These are phyloP conservation scores for Eucalyptus coolabah DNA, from an alignment of 345 rosid genomes.

Conservation along the genomic window DNA sequence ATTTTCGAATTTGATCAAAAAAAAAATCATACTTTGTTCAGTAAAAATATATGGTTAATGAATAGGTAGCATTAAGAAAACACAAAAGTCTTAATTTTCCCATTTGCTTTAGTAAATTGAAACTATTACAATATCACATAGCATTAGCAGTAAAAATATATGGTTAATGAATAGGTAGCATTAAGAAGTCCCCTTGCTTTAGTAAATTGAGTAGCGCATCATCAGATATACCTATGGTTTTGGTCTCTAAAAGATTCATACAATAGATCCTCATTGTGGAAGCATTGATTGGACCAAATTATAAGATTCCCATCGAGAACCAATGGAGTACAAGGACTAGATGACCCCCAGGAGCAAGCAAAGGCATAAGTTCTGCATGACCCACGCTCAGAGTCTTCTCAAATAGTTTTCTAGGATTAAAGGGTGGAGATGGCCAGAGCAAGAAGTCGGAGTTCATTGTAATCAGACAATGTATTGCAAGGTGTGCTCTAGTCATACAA, in stretches of 20 bases:
- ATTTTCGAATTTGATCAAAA: too few species aligned
- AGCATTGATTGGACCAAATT: neutral
- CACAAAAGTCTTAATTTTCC: neutral
- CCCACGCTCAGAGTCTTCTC: neutral
- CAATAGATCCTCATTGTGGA: neutral
- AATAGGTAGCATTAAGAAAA: too few species aligned
- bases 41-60: too few species aligned
- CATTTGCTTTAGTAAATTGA: too few species aligned
- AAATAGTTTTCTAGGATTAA: neutral
- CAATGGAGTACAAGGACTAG: neutral
- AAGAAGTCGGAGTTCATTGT: neutral
- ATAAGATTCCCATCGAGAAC: neutral
- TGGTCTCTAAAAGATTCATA: neutral
- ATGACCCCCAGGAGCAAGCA: neutral
- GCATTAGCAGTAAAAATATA: neutral
- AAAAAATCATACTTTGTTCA: too few species aligned
- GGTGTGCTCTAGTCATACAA: neutral
- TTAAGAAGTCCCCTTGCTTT: neutral
- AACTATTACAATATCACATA: neutral
- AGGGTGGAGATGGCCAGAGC: neutral
- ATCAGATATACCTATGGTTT: neutral
- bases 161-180: neutral
- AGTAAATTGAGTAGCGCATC: neutral
- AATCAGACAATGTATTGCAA: neutral
- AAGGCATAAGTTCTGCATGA: neutral